Evolutionary conservation across 2,329 filamentous ascomycete genomes (phyloP).

Genomic region (Sarocladium kiliense): DNA sequence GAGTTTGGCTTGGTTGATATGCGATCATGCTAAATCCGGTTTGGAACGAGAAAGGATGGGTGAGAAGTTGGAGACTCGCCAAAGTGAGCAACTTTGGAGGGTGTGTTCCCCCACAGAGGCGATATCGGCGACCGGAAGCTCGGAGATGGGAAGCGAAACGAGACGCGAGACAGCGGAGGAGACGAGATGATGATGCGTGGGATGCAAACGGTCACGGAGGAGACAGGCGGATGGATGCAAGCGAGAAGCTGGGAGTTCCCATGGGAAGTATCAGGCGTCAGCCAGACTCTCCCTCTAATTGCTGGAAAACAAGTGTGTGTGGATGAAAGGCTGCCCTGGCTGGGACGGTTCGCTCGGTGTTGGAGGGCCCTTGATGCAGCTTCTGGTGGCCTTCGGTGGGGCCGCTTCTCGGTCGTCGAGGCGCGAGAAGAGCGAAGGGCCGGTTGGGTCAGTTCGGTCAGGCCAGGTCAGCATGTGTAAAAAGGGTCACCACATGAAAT

Average conservation of each 20-base stretch:
- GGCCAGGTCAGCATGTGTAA: too few relatives aligned
- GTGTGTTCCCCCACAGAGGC: neutral
- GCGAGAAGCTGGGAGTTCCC: neutral
- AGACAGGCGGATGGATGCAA: neutral
- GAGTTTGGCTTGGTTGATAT: neutral
- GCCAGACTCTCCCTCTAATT: neutral
- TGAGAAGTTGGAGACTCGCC: too few relatives aligned
- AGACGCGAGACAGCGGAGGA: neutral
- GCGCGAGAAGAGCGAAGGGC: neutral
- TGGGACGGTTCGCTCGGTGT: neutral
- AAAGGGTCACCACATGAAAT: too few relatives aligned
- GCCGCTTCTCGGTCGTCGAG: neutral
- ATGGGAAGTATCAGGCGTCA: neutral
- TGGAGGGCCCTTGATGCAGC: conserved; percentile 1
- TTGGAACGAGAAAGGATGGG: too few relatives aligned
- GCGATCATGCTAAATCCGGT: neutral
- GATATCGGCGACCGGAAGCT: conserved; percentile 7
- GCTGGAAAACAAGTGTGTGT: neutral
- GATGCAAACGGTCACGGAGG: too few relatives aligned
- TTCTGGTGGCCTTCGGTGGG: conserved; percentile 6
- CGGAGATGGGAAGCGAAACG: neutral
- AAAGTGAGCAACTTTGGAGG: too few relatives aligned
- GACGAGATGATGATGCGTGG: neutral
- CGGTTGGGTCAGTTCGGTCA: neutral
- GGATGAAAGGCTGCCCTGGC: too few relatives aligned